Percentiles rank a stretch among this genome's conserved stretches.
These are phyloP conservation scores for Athelia psychrophila DNA, from an alignment of 1,284 basidiomycete genomes.

Conservation along the genomic window DNA sequence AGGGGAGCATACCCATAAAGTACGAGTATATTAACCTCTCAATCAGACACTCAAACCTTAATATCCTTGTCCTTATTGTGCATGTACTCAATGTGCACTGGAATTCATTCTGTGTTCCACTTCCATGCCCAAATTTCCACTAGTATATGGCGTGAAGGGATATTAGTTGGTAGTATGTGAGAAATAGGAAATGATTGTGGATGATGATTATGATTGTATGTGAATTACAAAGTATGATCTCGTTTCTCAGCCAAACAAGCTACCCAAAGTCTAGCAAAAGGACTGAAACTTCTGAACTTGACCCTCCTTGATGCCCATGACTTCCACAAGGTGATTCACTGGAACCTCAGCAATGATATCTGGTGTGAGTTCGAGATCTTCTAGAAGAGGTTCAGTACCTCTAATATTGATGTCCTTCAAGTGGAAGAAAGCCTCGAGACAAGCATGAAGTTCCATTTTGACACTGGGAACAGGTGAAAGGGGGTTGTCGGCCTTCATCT, in stretches of 20 bases:
- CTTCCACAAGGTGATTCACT: slow-evolving; percentile 9
- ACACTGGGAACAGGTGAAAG: no score
- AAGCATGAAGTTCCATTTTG: no score
- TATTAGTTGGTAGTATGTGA: neutral
- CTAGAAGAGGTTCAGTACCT: slow-evolving; percentile 6
- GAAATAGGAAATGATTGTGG: neutral
- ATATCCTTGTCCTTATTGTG: no score
- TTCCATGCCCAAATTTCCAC: no score
- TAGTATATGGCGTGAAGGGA: neutral
- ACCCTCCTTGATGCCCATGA: slow-evolving; percentile 13
- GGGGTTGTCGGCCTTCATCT: no score
- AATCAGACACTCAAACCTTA: no score
- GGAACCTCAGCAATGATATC: slow-evolving; percentile 19
- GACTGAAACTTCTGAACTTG: slow-evolving; percentile 15
- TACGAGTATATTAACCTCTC: no score
- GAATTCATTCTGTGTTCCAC: no score
- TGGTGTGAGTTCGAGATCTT: slow-evolving; percentile 14
- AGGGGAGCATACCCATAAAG: no score
- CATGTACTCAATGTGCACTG: no score
- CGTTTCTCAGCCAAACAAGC: neutral
- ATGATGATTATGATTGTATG: neutral
- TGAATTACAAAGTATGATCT: neutral
- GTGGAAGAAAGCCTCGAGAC: neutral
- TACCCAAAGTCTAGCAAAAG: slow-evolving; percentile 16
- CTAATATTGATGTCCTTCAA: slow-evolving; percentile 11